These are phyloP conservation scores for Rubia occidens DNA, from an alignment of 305 asterid genomes.

Conservation along the genomic window DNA sequence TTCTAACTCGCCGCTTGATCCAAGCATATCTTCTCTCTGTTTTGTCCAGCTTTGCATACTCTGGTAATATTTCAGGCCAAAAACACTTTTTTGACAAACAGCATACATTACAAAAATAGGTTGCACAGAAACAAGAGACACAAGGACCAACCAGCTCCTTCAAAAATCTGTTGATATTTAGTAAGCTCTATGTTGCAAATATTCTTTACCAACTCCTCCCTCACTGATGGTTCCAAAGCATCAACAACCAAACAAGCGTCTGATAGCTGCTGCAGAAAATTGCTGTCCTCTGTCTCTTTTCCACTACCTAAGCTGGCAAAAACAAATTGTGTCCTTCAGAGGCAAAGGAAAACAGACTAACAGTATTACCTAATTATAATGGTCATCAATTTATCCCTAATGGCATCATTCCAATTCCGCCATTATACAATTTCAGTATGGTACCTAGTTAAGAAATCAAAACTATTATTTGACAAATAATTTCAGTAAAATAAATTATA, in stretches of 20 bases:
- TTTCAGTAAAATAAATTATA: neutral
- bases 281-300: slow-evolving; percentile 77
- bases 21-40: slow-evolving; percentile 96
- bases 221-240: slow-evolving; percentile 96
- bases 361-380: neutral
- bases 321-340: slow-evolving; percentile 20
- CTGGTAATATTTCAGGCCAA: slow-evolving; percentile 31
- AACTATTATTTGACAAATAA: neutral
- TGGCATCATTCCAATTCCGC: neutral
- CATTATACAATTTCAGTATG: neutral
- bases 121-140: slow-evolving; percentile 12
- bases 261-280: slow-evolving; percentile 81
- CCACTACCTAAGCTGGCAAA: slow-evolving; percentile 87
- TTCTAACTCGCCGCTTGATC: slow-evolving; percentile 89
- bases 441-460: neutral
- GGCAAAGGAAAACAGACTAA: slow-evolving; percentile 5
- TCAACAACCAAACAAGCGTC: slow-evolving; percentile 97
- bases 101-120: slow-evolving; percentile 18
- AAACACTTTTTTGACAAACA: slow-evolving; percentile 19
- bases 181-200: slow-evolving; percentile 91
- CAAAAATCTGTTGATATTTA: slow-evolving; percentile 91
- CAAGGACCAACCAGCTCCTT: slow-evolving; percentile 78
- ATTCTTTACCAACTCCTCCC: slow-evolving; percentile 83
- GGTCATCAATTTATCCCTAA: neutral
- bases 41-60: slow-evolving; percentile 86